Conservation (phyloP, 2,329 filamentous ascomycete species). For the Cephalotrichum gorgonifer region DNA sequence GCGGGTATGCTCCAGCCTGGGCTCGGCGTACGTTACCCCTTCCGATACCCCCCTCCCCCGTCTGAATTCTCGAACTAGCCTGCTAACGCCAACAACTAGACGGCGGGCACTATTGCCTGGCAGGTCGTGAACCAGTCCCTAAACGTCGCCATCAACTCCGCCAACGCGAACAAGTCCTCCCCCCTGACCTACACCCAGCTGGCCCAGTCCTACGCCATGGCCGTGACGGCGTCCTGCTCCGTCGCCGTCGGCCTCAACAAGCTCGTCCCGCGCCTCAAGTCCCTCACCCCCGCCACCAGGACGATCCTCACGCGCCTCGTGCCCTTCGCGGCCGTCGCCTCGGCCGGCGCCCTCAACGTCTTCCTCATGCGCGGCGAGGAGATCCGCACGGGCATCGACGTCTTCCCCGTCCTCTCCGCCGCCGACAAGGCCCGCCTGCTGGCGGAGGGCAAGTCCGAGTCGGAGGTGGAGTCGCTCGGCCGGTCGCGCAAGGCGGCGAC, state of each 20-base stretch:
- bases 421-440: slow-evolving; percentile 51
- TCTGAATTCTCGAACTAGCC: no score
- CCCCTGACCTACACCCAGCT: slow-evolving; percentile 74
- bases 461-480: slow-evolving; percentile 62
- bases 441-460: slow-evolving; percentile 49
- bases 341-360: slow-evolving; percentile 84
- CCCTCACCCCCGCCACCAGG: slow-evolving; percentile 63
- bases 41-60: not conserved
- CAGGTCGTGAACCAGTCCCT: slow-evolving; percentile 95
- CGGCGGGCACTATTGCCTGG: slow-evolving; percentile 80
- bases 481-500: slow-evolving; percentile 82
- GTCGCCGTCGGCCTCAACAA: slow-evolving; percentile 89
- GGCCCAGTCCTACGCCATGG: slow-evolving; percentile 80
- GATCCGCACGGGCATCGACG: slow-evolving; percentile 84
- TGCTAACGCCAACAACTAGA: slow-evolving; percentile 33
- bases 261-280: slow-evolving; percentile 73
- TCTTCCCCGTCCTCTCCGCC: slow-evolving; percentile 71
- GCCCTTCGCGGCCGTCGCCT: slow-evolving; percentile 90
- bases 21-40: slow-evolving; percentile 45
- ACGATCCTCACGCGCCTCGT: slow-evolving; percentile 77
- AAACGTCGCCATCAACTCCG: slow-evolving; percentile 95
- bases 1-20: slow-evolving; percentile 94
- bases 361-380: slow-evolving; percentile 97
- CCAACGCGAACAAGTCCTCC: slow-evolving; percentile 96
- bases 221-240: slow-evolving; percentile 85